phyloP scores from a whole-genome alignment of 176 grass and related monocot species.

The Carex littledalei region DNA sequence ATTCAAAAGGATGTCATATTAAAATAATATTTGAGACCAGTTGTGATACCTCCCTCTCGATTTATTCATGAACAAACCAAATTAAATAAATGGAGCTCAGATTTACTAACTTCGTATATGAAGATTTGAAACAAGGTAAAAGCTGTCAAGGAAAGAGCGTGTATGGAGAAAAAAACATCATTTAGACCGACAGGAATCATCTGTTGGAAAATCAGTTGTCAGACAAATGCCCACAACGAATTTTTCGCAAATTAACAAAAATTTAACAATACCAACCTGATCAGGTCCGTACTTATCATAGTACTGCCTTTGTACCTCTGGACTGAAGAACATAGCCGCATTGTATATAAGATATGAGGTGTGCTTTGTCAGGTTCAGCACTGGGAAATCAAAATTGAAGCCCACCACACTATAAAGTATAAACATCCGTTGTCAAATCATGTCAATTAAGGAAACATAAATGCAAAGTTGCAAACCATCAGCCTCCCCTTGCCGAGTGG shows the following conservation, averaged over 20 bases:
- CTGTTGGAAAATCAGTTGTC: conserved; percentile 24
- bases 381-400: conserved; percentile 81
- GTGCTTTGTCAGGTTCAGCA: conserved; percentile 84
- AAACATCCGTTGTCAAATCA: conserved; percentile 31
- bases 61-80: not conserved
- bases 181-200: conserved; percentile 97
- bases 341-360: conserved; percentile 89
- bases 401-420: conserved; percentile 75
- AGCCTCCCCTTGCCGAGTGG: not conserved
- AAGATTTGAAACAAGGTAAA: conserved; percentile 82
- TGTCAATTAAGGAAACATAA: not conserved
- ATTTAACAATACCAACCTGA: conserved; percentile 41
- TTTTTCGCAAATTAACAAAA: not conserved
- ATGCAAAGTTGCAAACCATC: not conserved
- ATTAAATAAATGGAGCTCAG: not conserved
- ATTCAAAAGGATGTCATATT: not conserved
- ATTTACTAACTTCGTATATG: conserved; percentile 77
- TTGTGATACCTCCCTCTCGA: not conserved
- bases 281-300: conserved; percentile 60
- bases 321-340: conserved; percentile 59
- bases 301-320: conserved; percentile 61
- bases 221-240: not conserved
- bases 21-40: not conserved
- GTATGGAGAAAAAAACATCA: conserved; percentile 83
- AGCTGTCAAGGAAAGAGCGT: conserved; percentile 73